Conservation (phyloP, 495 filamentous ascomycete genomes). For the Astrothelium subdiscretum region DNA sequence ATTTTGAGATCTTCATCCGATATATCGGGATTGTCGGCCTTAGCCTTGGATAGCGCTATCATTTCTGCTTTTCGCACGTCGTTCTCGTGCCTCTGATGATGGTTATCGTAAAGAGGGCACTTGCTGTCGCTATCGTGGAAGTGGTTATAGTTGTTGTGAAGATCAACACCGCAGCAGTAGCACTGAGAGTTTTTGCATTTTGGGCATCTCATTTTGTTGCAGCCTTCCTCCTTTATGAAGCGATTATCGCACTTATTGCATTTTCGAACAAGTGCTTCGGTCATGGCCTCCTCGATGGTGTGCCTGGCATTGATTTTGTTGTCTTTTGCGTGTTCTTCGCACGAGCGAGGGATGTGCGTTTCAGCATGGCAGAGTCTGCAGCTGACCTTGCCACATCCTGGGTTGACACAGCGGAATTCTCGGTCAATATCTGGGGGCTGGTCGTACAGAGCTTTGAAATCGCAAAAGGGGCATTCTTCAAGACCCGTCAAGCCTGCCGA, state of each 20-base stretch:
- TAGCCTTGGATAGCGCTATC: constrained; percentile 43
- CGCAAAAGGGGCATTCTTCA: constrained; percentile 64
- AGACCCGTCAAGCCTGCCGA: constrained; percentile 25
- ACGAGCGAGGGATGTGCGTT: constrained; percentile 64
- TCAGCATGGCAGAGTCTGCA: constrained; percentile 63
- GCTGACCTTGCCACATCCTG: constrained; percentile 52
- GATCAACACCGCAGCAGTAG: constrained; percentile 58
- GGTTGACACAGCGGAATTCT: constrained; percentile 62
- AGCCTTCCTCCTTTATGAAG: constrained; percentile 67
- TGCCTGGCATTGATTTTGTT: constrained; percentile 49
- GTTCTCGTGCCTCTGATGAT: constrained; percentile 46
- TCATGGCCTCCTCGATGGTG: constrained; percentile 73
- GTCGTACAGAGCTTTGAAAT: constrained; percentile 59
- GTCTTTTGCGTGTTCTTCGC: constrained; percentile 55
- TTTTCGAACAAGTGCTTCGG: constrained; percentile 58
- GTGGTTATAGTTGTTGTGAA: constrained; percentile 37
- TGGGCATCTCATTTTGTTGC: constrained; percentile 72
- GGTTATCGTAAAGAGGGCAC: constrained; percentile 58
- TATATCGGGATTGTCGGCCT: constrained; percentile 47
- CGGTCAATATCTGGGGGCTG: constrained; percentile 55
- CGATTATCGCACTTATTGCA: constrained; percentile 46
- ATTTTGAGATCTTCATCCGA: constrained; percentile 46
- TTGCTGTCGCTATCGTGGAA: constrained; percentile 41
- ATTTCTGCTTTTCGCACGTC: constrained; percentile 58
- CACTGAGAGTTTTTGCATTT: constrained; percentile 51